Evolutionary conservation across 768 basidiomycete genomes (phyloP).

Genomic region (Rhodotorula taiwanensis): DNA sequence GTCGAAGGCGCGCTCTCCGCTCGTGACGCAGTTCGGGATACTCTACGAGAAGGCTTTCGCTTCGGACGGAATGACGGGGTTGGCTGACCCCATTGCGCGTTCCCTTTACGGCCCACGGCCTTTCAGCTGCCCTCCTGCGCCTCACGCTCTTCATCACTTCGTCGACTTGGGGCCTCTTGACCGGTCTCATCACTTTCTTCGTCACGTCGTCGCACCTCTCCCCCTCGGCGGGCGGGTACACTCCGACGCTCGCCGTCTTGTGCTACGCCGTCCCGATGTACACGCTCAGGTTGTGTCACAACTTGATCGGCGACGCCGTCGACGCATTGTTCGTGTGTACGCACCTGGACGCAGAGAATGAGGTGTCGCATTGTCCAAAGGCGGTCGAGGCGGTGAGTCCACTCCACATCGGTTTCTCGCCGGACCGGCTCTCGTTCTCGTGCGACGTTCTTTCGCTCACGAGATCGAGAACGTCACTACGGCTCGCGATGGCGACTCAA

Average conservation of each 20-base stretch:
- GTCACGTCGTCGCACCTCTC: constrained; percentile 57
- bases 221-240: constrained; percentile 57
- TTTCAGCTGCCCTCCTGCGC: constrained; percentile 66
- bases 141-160: constrained; percentile 59
- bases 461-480: too few relatives aligned
- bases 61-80: too few relatives aligned
- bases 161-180: constrained; percentile 70
- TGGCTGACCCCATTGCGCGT: too few relatives aligned
- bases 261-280: constrained; percentile 27
- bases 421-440: too few relatives aligned
- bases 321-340: constrained; percentile 23
- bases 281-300: constrained; percentile 24
- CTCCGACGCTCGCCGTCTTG: constrained; percentile 63
- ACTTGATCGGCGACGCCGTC: constrained; percentile 25
- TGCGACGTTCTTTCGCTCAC: too few relatives aligned
- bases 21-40: too few relatives aligned
- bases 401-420: too few relatives aligned
- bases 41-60: too few relatives aligned
- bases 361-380: constrained; percentile 24
- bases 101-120: too few relatives aligned
- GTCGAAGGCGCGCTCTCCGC: too few relatives aligned
- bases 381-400: constrained; percentile 31
- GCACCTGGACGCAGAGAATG: constrained; percentile 24
- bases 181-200: constrained; percentile 72
- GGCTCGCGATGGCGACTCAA: too few relatives aligned